A percentile compares a stretch with the other conserved stretches of the same genome.
These are phyloP conservation scores for Gossypium arboreum DNA, from an alignment of 345 rosid species.

Conservation along the genomic window DNA sequence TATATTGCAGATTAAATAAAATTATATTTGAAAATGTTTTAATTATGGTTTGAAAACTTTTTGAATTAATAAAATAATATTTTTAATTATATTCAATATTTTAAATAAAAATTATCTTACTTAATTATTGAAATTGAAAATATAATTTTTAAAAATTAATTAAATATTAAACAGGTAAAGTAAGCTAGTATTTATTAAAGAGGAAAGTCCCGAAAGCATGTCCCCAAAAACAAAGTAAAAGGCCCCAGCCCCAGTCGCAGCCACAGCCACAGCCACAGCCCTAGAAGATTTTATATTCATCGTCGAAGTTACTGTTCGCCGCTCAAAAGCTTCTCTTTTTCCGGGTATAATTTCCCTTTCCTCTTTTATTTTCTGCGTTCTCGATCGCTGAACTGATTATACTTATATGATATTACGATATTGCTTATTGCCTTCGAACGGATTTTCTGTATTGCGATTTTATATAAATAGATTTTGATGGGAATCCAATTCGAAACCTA, in stretches of 20 bases:
- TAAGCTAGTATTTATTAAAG: neutral
- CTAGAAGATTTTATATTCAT: constrained; percentile 16
- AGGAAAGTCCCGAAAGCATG: neutral
- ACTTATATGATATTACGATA: neutral
- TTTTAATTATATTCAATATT: no score
- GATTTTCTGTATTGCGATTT: neutral
- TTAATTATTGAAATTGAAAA: no score
- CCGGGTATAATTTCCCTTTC: constrained; percentile 19
- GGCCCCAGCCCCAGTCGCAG: neutral
- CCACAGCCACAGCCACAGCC: constrained; percentile 19
- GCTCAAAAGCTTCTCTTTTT: constrained; percentile 12
- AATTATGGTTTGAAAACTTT: no score
- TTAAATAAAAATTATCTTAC: no score
- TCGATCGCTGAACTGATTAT: neutral
- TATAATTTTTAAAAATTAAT: no score
- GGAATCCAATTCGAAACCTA: neutral
- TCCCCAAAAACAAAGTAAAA: neutral
- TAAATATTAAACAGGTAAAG: no score
- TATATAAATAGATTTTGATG: neutral
- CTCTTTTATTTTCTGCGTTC: neutral
- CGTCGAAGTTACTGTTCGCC: neutral
- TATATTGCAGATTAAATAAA: no score
- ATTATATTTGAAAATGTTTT: no score
- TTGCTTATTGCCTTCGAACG: neutral
- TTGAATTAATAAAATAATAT: no score